Evolutionary conservation across 176 grass and related monocot species (phyloP).

Genomic region (Hsuehochloa calcarea): DNA sequence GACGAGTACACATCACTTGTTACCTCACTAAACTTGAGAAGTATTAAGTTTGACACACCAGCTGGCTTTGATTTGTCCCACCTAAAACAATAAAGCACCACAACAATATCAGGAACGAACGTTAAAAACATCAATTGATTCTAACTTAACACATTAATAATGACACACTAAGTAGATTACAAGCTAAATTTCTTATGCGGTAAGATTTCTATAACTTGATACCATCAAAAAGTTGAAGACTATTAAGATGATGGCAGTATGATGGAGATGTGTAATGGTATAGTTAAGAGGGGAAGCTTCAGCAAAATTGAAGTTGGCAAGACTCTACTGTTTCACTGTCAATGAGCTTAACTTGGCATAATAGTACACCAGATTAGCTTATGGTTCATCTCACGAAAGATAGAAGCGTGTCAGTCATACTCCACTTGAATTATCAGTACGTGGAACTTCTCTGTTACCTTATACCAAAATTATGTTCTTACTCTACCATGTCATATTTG

Average conservation of each 20-base stretch:
- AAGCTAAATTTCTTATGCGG: neutral
- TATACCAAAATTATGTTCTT: neutral
- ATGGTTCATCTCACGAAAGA: neutral
- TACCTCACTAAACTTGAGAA: slow-evolving; percentile 94
- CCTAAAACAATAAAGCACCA: slow-evolving; percentile 43
- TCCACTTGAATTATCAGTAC: neutral
- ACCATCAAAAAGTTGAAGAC: neutral
- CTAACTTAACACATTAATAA: neutral
- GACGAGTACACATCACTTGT: neutral
- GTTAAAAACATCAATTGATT: neutral
- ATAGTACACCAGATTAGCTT: neutral
- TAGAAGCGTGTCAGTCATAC: neutral
- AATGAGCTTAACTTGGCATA: neutral
- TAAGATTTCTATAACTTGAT: neutral
- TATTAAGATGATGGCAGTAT: neutral
- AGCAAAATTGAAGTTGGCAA: neutral
- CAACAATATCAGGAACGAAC: neutral
- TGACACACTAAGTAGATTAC: neutral
- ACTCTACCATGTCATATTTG: neutral
- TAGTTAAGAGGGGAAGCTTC: neutral
- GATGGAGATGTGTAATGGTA: neutral
- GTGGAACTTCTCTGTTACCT: neutral
- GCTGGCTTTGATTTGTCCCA: slow-evolving; percentile 93
- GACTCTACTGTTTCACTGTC: neutral
- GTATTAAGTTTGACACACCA: slow-evolving; percentile 78